Evolutionary conservation across 2,329 filamentous ascomycete species (phyloP), one percentile per base, ranked within the genome.

Genomic region (Trichoderma arundinaceum): DNA sequence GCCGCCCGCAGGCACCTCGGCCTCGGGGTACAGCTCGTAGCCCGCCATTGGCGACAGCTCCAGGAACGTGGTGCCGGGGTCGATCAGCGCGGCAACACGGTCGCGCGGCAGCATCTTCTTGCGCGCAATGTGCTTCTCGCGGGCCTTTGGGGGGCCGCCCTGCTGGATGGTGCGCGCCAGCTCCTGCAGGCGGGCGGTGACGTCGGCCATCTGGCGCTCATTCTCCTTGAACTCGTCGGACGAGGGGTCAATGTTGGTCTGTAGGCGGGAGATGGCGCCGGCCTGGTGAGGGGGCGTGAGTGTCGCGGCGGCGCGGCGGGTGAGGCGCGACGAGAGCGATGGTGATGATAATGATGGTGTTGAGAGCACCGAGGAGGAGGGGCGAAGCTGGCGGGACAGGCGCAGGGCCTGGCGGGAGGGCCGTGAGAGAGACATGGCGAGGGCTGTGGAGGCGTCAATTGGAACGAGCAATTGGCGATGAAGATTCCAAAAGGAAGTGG

Each of bases 91-190:
- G 0, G 92, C 91, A 62, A 99, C 87, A 39, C 94, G 89, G 77
- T 98, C 94, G 69, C 95, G 83, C 2, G 94, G 92, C 65, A 99
- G 84, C 93, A 98, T 97, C 84, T 98, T 98, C 69, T 92, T 92
- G 71, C 94, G 84, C 39, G 89, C 87, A 22, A 96, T 79, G 75
- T 98, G 94, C 81, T 97, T 97, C 69, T 94, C 88, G 66, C 91
- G 84, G 4, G 94, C 92, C 77, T 95, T 95, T 66, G 89, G 85
- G 1, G 92, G 81, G 0, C 95, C 95, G 61, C 94, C 94, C 69
- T 86, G 84, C 58, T 92, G 86, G 65, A 92, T 90, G 70, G 84
- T 87, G 53, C 82, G 80, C 66, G 94, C 92, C 66, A 98, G 83
- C 61, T 83, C 81, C 67, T 89, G 84, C 72, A 98, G 84, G 19